Conservation (phyloP, 2,329 filamentous ascomycete species). For the Dothideomycetidae sp. region DNA sequence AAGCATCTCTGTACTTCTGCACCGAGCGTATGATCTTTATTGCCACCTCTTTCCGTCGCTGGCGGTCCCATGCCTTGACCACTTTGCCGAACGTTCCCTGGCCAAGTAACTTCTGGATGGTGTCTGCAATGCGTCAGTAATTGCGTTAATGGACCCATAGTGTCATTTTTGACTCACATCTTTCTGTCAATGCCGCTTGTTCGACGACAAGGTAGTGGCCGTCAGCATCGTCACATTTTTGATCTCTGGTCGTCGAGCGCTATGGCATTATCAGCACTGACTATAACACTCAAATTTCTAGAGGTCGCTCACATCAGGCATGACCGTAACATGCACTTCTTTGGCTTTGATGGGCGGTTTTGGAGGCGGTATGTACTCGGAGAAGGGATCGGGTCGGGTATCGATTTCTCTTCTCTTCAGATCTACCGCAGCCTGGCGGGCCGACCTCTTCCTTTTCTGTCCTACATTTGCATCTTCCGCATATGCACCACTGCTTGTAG, state of each 20-base stretch:
- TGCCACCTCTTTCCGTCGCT: constrained; percentile 66
- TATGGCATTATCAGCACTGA: constrained; percentile 12
- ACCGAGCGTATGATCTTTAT: constrained; percentile 98
- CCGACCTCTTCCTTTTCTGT: constrained; percentile 76
- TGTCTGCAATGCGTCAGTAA: constrained; percentile 41
- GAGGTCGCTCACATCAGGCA: constrained; percentile 40
- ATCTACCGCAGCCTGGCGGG: constrained; percentile 62
- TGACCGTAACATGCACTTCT: constrained; percentile 42
- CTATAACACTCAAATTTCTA: neutral
- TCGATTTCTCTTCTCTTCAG: constrained; percentile 61
- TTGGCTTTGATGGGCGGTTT: constrained; percentile 82
- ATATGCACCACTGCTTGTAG: constrained; percentile 46
- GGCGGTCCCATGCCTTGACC: constrained; percentile 75
- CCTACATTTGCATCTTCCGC: constrained; percentile 55
- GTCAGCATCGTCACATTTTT: constrained; percentile 85
- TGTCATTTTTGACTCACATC: constrained; percentile 51
- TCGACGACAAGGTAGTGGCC: constrained; percentile 92
- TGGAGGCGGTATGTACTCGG: constrained; percentile 72
- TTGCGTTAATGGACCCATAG: neutral
- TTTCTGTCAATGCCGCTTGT: constrained; percentile 69
- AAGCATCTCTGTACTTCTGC: constrained; percentile 94
- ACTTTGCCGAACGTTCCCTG: constrained; percentile 98
- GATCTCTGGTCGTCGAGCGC: constrained; percentile 19
- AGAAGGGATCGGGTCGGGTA: constrained; percentile 44
- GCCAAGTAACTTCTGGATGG: constrained; percentile 76